Evolutionary conservation across 306 rosid species (phyloP).

Genomic region (Mimosa pudica): DNA sequence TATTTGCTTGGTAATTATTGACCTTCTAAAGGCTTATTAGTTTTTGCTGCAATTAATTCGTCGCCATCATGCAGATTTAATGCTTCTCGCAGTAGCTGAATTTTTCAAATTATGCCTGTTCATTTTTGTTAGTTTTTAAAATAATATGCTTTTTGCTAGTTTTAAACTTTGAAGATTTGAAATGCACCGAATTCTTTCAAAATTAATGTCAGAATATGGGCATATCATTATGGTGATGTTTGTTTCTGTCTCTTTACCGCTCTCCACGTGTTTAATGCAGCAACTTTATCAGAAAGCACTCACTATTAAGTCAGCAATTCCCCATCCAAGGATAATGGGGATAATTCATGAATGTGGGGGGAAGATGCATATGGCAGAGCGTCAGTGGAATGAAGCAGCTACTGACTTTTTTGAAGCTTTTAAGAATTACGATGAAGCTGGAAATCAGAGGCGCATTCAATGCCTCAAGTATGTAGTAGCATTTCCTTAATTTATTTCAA

Average conservation of each 20-base stretch:
- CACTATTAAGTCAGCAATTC: conserved; percentile 95
- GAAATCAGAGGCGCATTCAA: conserved; percentile 96
- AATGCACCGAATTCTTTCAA: conserved; percentile 1
- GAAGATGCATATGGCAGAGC: conserved; percentile 99
- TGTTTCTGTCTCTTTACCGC: conserved; percentile 20
- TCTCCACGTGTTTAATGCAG: conserved; percentile 57
- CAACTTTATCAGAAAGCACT: conserved; percentile 98
- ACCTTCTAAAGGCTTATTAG: not conserved
- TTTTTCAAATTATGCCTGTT: not conserved
- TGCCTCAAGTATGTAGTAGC: conserved; percentile 73
- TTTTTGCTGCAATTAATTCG: conserved; percentile 29
- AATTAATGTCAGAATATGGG: conserved; percentile 1
- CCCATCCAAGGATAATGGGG: conserved; percentile 99
- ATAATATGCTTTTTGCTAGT: not conserved
- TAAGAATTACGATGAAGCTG: conserved; percentile 96
- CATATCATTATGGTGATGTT: conserved; percentile 18
- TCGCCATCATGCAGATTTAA: not conserved
- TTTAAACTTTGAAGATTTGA: not conserved
- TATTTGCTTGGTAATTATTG: conserved; percentile 6
- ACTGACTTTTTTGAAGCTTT: conserved; percentile 98
- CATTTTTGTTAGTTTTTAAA: not conserved
- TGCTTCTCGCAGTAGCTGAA: not conserved
- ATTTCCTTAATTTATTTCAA: conserved; percentile 26
- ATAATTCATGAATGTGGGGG: conserved; percentile 99
- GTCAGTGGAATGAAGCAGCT: conserved; percentile 98